These are phyloP conservation scores for Metschnikowia santaceciliae DNA, from an alignment of 805 yeast genomes.

Conservation along the genomic window DNA sequence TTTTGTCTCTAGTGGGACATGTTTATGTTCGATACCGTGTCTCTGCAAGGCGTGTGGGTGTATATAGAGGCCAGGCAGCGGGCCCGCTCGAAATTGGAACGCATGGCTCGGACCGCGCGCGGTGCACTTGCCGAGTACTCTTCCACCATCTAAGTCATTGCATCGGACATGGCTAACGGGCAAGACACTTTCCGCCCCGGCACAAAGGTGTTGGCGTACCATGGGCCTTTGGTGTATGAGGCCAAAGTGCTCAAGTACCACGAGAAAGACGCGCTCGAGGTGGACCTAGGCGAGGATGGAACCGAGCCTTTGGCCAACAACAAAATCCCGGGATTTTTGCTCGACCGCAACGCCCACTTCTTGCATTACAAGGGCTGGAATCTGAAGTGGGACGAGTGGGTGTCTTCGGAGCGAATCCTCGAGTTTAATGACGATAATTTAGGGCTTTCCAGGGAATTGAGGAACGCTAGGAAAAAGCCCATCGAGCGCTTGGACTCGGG, in stretches of 20 bases:
- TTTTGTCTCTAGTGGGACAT: too few species aligned
- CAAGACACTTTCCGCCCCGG: conserved; percentile 17
- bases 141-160: not conserved
- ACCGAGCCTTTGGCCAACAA: conserved; percentile 30
- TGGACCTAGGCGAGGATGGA: conserved; percentile 39
- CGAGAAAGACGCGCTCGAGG: conserved; percentile 45
- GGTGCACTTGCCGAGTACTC: not conserved
- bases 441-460: conserved; percentile 28
- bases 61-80: too few species aligned
- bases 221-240: conserved; percentile 87
- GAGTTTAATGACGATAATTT: conserved; percentile 67
- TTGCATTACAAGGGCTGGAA: conserved; percentile 97
- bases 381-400: conserved; percentile 96
- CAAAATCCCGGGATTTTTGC: conserved; percentile 25
- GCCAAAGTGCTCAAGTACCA: conserved; percentile 72
- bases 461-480: conserved; percentile 18
- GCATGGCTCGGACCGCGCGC: not conserved
- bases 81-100: not conserved
- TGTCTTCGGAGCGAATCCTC: conserved; percentile 61
- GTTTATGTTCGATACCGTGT: too few species aligned
- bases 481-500: conserved; percentile 16
- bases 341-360: conserved; percentile 45
- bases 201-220: conserved; percentile 61
- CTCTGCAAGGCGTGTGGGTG: too few species aligned
- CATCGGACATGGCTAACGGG: conserved; percentile 2